Evolutionary conservation across 2,329 filamentous ascomycete genomes (phyloP).

Genomic region (Talaromyces marneffei): DNA sequence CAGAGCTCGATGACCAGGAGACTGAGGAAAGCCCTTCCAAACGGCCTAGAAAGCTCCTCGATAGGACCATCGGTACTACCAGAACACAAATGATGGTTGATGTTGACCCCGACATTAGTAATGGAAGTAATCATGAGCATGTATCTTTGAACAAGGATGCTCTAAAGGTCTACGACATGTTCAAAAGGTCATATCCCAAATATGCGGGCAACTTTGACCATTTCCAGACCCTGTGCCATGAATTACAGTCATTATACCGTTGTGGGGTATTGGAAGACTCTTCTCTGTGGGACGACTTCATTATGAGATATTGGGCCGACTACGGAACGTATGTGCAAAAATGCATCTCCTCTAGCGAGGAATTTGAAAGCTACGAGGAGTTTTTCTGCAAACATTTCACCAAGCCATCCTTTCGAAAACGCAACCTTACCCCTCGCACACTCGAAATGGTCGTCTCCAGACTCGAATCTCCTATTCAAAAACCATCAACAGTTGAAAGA

Average conservation of each 20-base stretch:
- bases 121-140: constrained; percentile 16
- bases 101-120: constrained; percentile 11
- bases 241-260: constrained; percentile 29
- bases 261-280: constrained; percentile 29
- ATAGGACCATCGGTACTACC: background rate
- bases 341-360: constrained; percentile 21
- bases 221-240: constrained; percentile 36
- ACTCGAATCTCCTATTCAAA: constrained; percentile 5
- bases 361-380: constrained; percentile 31
- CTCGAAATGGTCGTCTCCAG: constrained; percentile 29
- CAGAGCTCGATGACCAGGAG: background rate
- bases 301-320: constrained; percentile 34
- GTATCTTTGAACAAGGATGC: constrained; percentile 16
- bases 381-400: constrained; percentile 34
- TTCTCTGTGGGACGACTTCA: constrained; percentile 42
- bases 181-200: constrained; percentile 33
- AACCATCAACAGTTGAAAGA: background rate
- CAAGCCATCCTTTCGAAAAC: constrained; percentile 31
- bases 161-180: constrained; percentile 30
- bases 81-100: background rate
- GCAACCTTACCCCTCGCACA: constrained; percentile 29
- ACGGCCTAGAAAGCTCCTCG: background rate
- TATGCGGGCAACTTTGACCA: constrained; percentile 36
- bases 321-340: constrained; percentile 33
- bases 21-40: constrained; percentile 7